Conservation (phyloP, 2,329 filamentous ascomycete genomes). For the Aspergillus hortae region DNA sequence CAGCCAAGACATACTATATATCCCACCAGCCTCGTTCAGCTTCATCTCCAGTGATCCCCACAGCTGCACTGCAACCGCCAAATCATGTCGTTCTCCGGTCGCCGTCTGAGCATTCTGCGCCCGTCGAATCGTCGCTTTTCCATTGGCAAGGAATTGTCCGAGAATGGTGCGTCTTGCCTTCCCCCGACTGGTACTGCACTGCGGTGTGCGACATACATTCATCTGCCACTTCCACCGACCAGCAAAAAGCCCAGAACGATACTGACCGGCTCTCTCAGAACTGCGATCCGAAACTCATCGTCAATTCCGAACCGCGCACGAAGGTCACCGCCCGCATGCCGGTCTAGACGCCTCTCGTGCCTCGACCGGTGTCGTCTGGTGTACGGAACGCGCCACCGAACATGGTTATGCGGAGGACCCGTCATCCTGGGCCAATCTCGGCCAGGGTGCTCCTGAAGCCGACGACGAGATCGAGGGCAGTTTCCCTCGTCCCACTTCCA, state of each 20-base stretch:
- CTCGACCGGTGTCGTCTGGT: conserved; percentile 91
- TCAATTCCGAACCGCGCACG: conserved; percentile 84
- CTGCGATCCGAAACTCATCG: conserved; percentile 78
- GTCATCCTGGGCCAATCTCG: conserved; percentile 83
- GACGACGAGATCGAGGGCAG: conserved; percentile 89
- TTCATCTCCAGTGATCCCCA: not conserved
- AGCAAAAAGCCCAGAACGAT: too few species aligned
- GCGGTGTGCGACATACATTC: too few species aligned
- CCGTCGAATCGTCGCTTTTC: conserved; percentile 40
- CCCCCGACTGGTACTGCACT: not conserved
- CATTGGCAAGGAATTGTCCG: conserved; percentile 41
- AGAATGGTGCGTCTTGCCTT: conserved; percentile 38
- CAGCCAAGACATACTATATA: too few species aligned
- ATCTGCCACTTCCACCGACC: too few species aligned
- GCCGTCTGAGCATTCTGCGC: conserved; percentile 43
- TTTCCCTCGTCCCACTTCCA: conserved; percentile 74
- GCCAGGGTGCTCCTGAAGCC: conserved; percentile 90
- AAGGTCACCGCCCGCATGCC: conserved; percentile 85
- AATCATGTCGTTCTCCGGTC: conserved; percentile 46
- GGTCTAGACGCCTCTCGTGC: conserved; percentile 84
- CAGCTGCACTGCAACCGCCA: not conserved
- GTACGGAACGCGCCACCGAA: conserved; percentile 67
- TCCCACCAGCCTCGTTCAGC: not conserved
- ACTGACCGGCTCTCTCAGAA: conserved; percentile 52
- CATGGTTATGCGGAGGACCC: conserved; percentile 84